Conservation (phyloP, 2,329 filamentous ascomycete genomes). For the Colletotrichum sp. region DNA sequence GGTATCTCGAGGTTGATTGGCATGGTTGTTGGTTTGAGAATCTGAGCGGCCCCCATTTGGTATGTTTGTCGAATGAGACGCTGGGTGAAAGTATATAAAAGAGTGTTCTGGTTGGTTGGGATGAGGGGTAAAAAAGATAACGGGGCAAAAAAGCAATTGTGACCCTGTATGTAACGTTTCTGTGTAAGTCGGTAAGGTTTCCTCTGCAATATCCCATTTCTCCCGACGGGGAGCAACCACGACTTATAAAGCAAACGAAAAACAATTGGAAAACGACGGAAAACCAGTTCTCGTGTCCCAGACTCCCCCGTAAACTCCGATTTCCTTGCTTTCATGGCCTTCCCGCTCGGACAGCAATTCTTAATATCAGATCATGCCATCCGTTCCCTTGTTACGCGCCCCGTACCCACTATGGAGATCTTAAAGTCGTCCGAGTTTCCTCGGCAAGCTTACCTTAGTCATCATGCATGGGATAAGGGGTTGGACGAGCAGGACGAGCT, state of each 20-base stretch:
- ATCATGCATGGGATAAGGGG: conserved; percentile 4
- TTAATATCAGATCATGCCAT: conserved; percentile 7
- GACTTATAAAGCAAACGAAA: background rate
- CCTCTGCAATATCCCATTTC: background rate
- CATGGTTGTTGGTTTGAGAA: background rate
- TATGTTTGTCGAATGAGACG: background rate
- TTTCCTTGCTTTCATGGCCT: background rate
- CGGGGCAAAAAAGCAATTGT: background rate
- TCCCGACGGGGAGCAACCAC: background rate
- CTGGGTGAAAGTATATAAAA: background rate
- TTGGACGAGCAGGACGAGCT: background rate
- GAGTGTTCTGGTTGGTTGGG: background rate
- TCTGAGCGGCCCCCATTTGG: background rate
- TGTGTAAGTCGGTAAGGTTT: background rate
- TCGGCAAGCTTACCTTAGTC: background rate
- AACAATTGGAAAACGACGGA: background rate
- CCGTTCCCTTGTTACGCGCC: background rate
- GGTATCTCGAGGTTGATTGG: conserved; percentile 54
- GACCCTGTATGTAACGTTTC: background rate
- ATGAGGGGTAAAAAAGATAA: background rate
- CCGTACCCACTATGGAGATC: conserved; percentile 6
- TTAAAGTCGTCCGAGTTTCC: conserved; percentile 3
- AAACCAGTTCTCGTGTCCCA: background rate
- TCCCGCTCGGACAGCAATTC: background rate
- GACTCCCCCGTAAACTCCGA: background rate